phyloP scores from a whole-genome alignment of 257 asterid genomes.

The Lithospermum erythrorhizon region DNA sequence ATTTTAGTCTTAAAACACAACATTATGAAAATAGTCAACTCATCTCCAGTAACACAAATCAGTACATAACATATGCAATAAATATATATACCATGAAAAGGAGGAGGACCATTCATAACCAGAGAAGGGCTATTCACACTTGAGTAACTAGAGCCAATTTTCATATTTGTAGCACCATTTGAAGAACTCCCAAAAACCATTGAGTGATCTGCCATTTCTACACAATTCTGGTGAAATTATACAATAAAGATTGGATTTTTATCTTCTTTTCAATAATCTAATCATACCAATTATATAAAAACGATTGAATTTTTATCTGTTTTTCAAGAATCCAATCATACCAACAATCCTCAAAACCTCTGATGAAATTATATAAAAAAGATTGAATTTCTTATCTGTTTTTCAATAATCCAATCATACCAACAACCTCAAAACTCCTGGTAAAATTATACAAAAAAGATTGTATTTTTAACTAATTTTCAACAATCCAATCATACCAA shows the following conservation, averaged over 20 bases:
- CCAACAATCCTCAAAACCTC: no score
- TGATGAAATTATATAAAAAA: no score
- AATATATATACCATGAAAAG: constrained; percentile 30
- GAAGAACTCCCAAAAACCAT: constrained; percentile 24
- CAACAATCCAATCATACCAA: constrained; percentile 25
- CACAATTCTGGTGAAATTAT: constrained; percentile 5
- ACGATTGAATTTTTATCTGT: no score
- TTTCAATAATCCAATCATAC: no score
- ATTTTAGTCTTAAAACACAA: background rate
- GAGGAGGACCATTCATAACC: constrained; percentile 28
- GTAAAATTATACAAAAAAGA: constrained; percentile 1
- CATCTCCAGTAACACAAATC: background rate
- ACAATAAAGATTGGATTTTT: constrained; percentile 8
- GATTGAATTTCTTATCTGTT: no score
- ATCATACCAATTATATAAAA: constrained; percentile 10
- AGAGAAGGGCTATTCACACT: constrained; percentile 12
- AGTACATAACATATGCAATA: constrained; percentile 29
- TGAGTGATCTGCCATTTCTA: constrained; percentile 36
- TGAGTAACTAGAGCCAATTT: background rate
- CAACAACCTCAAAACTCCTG: no score
- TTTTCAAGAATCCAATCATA: no score
- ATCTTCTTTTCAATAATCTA: constrained; percentile 17
- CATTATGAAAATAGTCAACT: background rate
- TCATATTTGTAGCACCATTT: constrained; percentile 11
- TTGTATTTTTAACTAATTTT: constrained; percentile 4